Base-by-base conservation (phyloP, 495 filamentous ascomycete species). In the Trypethelium eluteriae region DNA sequence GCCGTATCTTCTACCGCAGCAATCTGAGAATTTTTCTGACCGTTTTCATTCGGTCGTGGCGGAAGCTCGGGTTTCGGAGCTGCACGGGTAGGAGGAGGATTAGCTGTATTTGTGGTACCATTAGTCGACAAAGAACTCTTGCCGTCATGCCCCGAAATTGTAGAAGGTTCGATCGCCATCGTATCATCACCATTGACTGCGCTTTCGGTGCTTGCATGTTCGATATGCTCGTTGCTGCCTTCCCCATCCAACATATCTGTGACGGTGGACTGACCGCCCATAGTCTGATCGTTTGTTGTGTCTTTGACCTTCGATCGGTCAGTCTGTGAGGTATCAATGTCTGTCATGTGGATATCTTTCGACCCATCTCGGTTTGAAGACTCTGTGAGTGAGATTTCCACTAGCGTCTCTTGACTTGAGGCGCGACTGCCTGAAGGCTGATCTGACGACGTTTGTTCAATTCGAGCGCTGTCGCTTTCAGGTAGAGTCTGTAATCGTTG, bases 1-100 rank as follows among this genome's bases (percentile, higher is more conserved):
- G 25, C 83, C 82, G 70, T 85, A 80, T 74, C 69, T 32, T 62
- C 62, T 35, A 67, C 38, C 1, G 71, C 71, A 6, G 53, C 0
- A 34, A 59, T 5, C 18, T 59, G 11, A 14, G 53, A 59, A 7
- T 7, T 14, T 36, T 35, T 36, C 36, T 59, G 53, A 14, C 14
- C 14, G 7, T 59, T 14, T 36, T 59, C 36, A 7, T 34, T 36
- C 14, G 11, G 53, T 36, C 53, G 53, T 36, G 53, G 53, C 14
- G 53, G 53, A 14, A 59, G 53, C 6, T 59, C 53, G 7, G 53
- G 53, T 14, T 59, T 59, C 10, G 53, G 53, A 35, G 53, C 53
- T 35, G 53, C 53, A 36, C 53, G 53, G 36, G 25, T 59, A 59
- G 53, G 53, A 35, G 53, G 53, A 7, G 7, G 53, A 36, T 59